Conservation (phyloP, 176 grass and related monocot genomes). For the Bolboschoenus planiculmis region DNA sequence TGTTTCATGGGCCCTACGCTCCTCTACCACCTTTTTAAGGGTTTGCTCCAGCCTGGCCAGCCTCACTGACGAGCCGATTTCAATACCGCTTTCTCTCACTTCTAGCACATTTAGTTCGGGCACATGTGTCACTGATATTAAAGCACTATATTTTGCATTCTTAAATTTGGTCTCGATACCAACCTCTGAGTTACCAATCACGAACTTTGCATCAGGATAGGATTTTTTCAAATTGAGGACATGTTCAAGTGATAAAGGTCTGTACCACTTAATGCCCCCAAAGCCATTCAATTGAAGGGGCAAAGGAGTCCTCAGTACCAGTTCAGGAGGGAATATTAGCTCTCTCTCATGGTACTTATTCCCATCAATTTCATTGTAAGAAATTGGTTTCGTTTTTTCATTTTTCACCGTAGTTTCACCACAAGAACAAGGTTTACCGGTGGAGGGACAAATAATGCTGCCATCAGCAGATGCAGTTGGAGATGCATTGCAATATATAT, state of each 20-base stretch:
- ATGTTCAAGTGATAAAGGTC: constrained; percentile 72
- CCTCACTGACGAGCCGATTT: constrained; percentile 83
- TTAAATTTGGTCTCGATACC: constrained; percentile 96
- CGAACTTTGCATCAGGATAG: constrained; percentile 72
- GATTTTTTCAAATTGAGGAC: constrained; percentile 61
- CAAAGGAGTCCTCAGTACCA: constrained; percentile 50
- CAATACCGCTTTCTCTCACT: constrained; percentile 67
- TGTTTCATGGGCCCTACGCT: constrained; percentile 38
- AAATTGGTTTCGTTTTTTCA: constrained; percentile 50
- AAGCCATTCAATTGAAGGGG: constrained; percentile 68
- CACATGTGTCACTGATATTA: constrained; percentile 83
- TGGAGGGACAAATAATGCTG: constrained; percentile 73
- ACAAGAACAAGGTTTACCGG: constrained; percentile 86
- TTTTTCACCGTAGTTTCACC: constrained; percentile 25
- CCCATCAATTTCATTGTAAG: constrained; percentile 73
- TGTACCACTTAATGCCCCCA: constrained; percentile 74
- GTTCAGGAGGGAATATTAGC: constrained; percentile 91
- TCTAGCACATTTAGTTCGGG: constrained; percentile 63
- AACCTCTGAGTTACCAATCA: constrained; percentile 85
- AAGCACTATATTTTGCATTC: constrained; percentile 54
- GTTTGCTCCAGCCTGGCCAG: constrained; percentile 61
- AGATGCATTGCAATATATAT: constrained; percentile 51
- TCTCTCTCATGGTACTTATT: constrained; percentile 65
- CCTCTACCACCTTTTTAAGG: constrained; percentile 50
- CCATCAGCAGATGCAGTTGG: constrained; percentile 33